phyloP scores from a whole-genome alignment of 2,329 filamentous ascomycete genomes.

The Fusarium caatingaense region DNA sequence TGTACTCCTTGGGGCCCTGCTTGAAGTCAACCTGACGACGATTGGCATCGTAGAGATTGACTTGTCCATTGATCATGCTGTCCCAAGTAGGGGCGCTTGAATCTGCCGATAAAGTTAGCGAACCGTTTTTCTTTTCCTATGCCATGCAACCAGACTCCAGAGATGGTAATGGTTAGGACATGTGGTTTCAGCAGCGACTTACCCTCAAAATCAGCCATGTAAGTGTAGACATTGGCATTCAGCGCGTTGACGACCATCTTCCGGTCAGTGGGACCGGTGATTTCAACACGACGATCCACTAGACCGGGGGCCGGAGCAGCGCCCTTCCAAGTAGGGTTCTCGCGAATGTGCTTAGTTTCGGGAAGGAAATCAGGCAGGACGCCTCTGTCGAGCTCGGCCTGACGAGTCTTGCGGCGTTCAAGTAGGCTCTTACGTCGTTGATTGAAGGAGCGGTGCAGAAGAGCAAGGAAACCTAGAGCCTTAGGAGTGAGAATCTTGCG shows the following conservation, averaged over 20 bases:
- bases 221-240: constrained; percentile 97
- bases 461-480: constrained; percentile 89
- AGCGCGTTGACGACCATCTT: constrained; percentile 99
- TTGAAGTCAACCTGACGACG: constrained; percentile 96
- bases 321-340: constrained; percentile 93
- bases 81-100: constrained; percentile 97
- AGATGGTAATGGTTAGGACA: background rate
- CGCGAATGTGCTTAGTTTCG: constrained; percentile 94
- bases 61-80: constrained; percentile 98
- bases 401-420: constrained; percentile 85
- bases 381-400: constrained; percentile 93
- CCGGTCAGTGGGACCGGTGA: constrained; percentile 94
- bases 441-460: constrained; percentile 96
- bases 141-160: background rate
- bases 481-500: constrained; percentile 93
- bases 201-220: constrained; percentile 99
- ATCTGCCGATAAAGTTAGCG: constrained; percentile 65
- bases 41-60: constrained; percentile 97
- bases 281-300: constrained; percentile 93
- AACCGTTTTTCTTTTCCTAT: background rate
- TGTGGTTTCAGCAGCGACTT: constrained; percentile 46
- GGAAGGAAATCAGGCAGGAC: constrained; percentile 92
- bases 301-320: constrained; percentile 91
- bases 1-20: constrained; percentile 95
- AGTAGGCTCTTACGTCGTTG: constrained; percentile 86